These are phyloP conservation scores for Diutina mesorugosa DNA, from an alignment of 1,139 yeast species.

Conservation along the genomic window DNA sequence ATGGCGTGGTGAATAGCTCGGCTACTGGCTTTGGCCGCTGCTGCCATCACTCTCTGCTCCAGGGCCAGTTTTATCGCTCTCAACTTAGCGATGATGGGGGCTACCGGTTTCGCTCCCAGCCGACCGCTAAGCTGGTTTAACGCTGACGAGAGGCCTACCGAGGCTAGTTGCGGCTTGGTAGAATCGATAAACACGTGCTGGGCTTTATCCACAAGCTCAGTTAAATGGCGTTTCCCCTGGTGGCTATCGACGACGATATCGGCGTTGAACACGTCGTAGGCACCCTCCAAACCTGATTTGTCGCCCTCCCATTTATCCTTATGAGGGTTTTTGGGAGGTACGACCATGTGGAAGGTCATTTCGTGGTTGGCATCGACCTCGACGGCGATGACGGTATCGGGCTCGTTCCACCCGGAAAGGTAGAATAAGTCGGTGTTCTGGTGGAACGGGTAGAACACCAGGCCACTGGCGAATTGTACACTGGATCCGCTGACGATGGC, in stretches of 20 bases:
- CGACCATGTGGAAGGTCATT: slow-evolving; percentile 61
- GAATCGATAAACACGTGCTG: slow-evolving; percentile 35
- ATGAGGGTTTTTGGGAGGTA: slow-evolving; percentile 67
- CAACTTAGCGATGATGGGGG: slow-evolving; percentile 37
- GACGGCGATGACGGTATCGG: slow-evolving; percentile 65
- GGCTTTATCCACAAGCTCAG: slow-evolving; percentile 31
- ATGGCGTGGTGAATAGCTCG: slow-evolving; percentile 77
- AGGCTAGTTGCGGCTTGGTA: slow-evolving; percentile 16
- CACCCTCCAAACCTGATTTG: slow-evolving; percentile 79
- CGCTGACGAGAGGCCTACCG: slow-evolving; percentile 3
- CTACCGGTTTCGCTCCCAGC: slow-evolving; percentile 30
- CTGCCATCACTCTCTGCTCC: slow-evolving; percentile 69
- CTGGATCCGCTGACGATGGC: slow-evolving; percentile 67
- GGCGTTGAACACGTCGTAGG: slow-evolving; percentile 73
- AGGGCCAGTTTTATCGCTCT: slow-evolving; percentile 63
- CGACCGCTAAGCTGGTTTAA: slow-evolving; percentile 13
- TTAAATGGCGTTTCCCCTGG: slow-evolving; percentile 27
- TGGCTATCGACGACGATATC: slow-evolving; percentile 52
- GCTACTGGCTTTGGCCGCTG: slow-evolving; percentile 73
- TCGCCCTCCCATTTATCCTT: slow-evolving; percentile 94
- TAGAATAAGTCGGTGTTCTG: slow-evolving; percentile 84
- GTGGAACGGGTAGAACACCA: slow-evolving; percentile 84
- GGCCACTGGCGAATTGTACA: slow-evolving; percentile 71
- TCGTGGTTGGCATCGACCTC: slow-evolving; percentile 48
- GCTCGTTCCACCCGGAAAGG: slow-evolving; percentile 88